Base-by-base conservation (phyloP, 345 rosid species). In the Salix arbutifolia region DNA sequence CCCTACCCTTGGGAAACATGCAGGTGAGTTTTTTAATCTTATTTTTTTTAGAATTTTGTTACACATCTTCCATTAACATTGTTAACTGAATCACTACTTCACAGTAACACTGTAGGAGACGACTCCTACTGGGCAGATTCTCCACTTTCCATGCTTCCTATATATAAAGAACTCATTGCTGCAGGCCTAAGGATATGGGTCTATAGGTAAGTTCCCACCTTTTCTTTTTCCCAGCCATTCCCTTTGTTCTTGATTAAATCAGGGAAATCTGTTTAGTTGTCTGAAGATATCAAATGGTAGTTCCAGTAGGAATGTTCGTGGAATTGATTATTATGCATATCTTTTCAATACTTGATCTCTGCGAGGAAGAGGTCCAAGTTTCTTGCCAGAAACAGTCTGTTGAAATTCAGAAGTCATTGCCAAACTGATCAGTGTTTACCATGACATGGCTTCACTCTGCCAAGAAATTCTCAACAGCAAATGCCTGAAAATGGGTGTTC, bases 121-220 rank as follows among this genome's bases (percentile, higher is more conserved):
- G 37, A 33, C 37, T 33, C 37, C 37, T 74, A 89, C 85, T 93
- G 98, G 99, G 84, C 86, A 14, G 98, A 96, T 84, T 80, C 98
- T 79, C 97, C 98, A 8, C 87, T 87, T 56, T 91, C 99, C 31
- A 84, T 96, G 97, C 99, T 96, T 83, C 98, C 99, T 56, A 90
- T 92, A 74, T 96, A 96, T 84, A 82, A 88, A 77, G 95, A 93
- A 81, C 92, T 96, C 62, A 90, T 91, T 50, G 92, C 92, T 69
- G 95, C 92, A 46, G 95, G 94, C 44, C 74, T 96, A 58, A 89
- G 79, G 82, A 87, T 96, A 81, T 92, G 99, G 99, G 94, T 93
- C 52, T 93, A 76, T 84, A 93, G 99, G 98, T 88, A 82, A 52
- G 73, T 78, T 69, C 60, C 31, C 67, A 44, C 25, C 46, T 23